Percentiles rank a stretch among this genome's conserved stretches.
phyloP scores from a whole-genome alignment of 345 rosid genomes.

The Gossypium stocksii region DNA sequence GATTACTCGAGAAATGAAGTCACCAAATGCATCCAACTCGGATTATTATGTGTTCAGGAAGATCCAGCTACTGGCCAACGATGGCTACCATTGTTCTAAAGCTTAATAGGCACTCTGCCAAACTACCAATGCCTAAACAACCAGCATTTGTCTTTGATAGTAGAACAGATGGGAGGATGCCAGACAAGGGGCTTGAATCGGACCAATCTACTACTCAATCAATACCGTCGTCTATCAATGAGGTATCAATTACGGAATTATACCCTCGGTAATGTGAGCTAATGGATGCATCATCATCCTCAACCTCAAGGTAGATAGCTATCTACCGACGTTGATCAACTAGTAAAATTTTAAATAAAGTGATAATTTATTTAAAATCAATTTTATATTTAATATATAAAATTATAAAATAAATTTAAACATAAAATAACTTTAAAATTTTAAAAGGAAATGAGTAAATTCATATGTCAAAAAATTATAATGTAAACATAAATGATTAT shows the following conservation, averaged over 20 bases:
- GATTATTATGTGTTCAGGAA: conserved; percentile 36
- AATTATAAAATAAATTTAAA: too few species aligned
- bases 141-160: conserved; percentile 6
- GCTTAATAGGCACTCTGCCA: conserved; percentile 22
- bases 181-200: neutral
- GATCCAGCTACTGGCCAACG: conserved; percentile 30
- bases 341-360: too few species aligned
- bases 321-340: neutral
- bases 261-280: conserved; percentile 1
- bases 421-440: too few species aligned
- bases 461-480: too few species aligned
- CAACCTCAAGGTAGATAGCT: neutral
- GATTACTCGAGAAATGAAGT: conserved; percentile 29
- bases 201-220: neutral
- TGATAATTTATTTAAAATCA: too few species aligned
- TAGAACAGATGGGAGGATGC: neutral
- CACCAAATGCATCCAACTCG: conserved; percentile 36
- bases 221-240: neutral
- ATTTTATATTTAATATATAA: too few species aligned
- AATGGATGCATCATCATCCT: neutral
- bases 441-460: too few species aligned
- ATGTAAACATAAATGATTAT: too few species aligned
- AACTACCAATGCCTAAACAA: conserved; percentile 2
- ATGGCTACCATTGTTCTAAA: conserved; percentile 31
- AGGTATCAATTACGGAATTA: conserved; percentile 1